Evolutionary conservation across 1,139 yeast species (phyloP).

Genomic region (Sugiyamaella pinicola): DNA sequence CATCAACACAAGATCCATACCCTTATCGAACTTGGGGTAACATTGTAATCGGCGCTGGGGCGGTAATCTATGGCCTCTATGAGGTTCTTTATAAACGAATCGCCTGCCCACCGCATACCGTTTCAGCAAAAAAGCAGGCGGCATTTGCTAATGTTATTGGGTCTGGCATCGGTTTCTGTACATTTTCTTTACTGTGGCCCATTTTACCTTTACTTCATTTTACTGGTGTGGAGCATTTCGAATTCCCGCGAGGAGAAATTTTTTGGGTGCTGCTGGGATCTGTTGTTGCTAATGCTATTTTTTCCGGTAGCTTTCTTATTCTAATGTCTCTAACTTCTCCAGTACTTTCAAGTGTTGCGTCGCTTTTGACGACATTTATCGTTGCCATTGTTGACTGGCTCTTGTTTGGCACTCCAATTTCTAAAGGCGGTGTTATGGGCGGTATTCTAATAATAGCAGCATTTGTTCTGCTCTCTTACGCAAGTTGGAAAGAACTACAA

Average conservation of each 20-base stretch:
- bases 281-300: conserved; percentile 62
- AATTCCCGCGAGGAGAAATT: conserved; percentile 51
- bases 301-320: conserved; percentile 72
- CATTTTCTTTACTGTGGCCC: conserved; percentile 54
- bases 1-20: conserved; percentile 36
- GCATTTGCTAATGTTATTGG: conserved; percentile 61
- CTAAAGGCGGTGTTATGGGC: conserved; percentile 44
- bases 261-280: conserved; percentile 50
- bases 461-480: conserved; percentile 65
- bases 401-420: conserved; percentile 56
- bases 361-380: conserved; percentile 73
- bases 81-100: conserved; percentile 79
- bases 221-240: conserved; percentile 60
- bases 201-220: conserved; percentile 56
- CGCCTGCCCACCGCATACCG: conserved; percentile 70
- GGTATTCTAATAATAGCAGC: conserved; percentile 56
- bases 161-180: conserved; percentile 60
- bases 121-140: conserved; percentile 57
- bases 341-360: conserved; percentile 79
- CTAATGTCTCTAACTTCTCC: conserved; percentile 86
- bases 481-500: conserved; percentile 70
- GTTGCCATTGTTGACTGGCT: conserved; percentile 81
- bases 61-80: conserved; percentile 78
- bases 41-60: conserved; percentile 72
- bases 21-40: conserved; percentile 74